phyloP scores from a whole-genome alignment of 1,284 basidiomycete genomes.

The Wolfiporia cocos region DNA sequence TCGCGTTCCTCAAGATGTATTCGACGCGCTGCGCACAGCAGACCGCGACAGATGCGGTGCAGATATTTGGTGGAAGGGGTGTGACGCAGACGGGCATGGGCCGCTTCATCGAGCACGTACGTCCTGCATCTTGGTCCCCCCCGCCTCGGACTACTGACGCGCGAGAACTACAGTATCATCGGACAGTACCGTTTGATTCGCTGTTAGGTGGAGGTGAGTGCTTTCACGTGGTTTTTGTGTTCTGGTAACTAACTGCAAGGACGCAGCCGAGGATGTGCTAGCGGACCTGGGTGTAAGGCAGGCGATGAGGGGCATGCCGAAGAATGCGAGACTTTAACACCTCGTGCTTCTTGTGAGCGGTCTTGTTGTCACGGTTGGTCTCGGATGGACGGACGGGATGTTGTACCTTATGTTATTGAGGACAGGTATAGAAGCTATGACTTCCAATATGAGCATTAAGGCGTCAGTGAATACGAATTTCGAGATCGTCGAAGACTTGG shows the following conservation, averaged over 20 bases:
- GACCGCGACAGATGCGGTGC: slow-evolving; percentile 75
- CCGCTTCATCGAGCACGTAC: slow-evolving; percentile 62
- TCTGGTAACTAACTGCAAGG: not conserved
- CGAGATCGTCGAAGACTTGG: too few species aligned
- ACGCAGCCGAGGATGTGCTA: slow-evolving; percentile 10
- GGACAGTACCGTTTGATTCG: slow-evolving; percentile 63
- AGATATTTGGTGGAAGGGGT: slow-evolving; percentile 78
- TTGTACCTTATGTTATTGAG: too few species aligned
- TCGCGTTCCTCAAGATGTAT: slow-evolving; percentile 76
- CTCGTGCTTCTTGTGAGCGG: too few species aligned
- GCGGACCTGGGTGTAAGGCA: slow-evolving; percentile 65
- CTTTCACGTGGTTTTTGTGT: not conserved
- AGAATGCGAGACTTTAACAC: slow-evolving; percentile 36
- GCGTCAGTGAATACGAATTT: too few species aligned
- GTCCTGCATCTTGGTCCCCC: slow-evolving; percentile 10
- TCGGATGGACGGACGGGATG: too few species aligned
- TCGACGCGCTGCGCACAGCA: slow-evolving; percentile 62
- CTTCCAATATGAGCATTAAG: too few species aligned
- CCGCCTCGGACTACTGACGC: slow-evolving; percentile 5
- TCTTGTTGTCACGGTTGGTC: too few species aligned
- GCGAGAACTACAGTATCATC: slow-evolving; percentile 46
- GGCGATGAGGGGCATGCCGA: slow-evolving; percentile 54
- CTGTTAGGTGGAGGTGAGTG: slow-evolving; percentile 58
- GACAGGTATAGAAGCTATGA: too few species aligned
- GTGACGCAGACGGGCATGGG: slow-evolving; percentile 76